Percentiles rank a stretch among this genome's conserved stretches.
Evolutionary conservation across 257 asterid genomes (phyloP).

Genomic region (Nicotiana sylvestris): DNA sequence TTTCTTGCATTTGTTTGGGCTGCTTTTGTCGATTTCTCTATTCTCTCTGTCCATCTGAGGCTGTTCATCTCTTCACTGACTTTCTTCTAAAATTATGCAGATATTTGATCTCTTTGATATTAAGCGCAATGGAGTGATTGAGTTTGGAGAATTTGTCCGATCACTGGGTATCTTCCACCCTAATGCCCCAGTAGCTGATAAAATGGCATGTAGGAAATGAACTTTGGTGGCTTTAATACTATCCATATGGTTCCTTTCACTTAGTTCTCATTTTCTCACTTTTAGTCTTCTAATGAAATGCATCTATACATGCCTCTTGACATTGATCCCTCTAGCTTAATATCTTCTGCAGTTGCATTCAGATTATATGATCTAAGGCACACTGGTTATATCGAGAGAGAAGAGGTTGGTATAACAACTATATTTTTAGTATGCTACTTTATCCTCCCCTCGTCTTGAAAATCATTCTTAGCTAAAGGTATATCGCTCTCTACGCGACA

Average conservation of each 20-base stretch:
- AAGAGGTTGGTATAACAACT: constrained; percentile 44
- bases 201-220: constrained; percentile 52
- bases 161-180: constrained; percentile 83
- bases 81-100: constrained; percentile 27
- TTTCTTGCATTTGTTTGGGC: neutral
- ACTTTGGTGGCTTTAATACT: neutral
- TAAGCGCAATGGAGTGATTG: constrained; percentile 78
- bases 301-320: neutral
- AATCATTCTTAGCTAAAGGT: neutral
- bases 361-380: constrained; percentile 72
- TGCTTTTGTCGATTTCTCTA: neutral
- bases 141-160: constrained; percentile 84
- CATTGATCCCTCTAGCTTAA: neutral
- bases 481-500: neutral
- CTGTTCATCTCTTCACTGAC: neutral
- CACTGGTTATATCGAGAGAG: constrained; percentile 77
- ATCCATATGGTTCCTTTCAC: neutral
- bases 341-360: constrained; percentile 62
- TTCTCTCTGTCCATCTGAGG: neutral
- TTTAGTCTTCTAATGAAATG: neutral
- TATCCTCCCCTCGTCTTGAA: neutral
- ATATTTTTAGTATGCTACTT: neutral
- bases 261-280: constrained; percentile 2
- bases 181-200: constrained; percentile 51
- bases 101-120: constrained; percentile 71